Conservation (phyloP, 140 eudicot genomes). For the Flaveria floridana region DNA sequence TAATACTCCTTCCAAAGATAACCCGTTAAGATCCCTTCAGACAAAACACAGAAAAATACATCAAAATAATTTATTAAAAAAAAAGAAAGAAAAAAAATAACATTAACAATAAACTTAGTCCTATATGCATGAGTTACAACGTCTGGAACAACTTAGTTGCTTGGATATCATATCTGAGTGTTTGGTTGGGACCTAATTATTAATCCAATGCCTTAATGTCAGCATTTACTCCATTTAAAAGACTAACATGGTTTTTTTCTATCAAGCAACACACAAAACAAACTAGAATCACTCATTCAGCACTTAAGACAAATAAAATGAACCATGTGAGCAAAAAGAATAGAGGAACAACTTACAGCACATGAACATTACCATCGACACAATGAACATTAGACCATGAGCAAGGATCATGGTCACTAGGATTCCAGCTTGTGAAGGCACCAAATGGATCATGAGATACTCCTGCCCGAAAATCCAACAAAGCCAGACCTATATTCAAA, state of each 20-base stretch:
- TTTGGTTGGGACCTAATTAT: neutral
- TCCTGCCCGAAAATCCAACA: slow-evolving; percentile 65
- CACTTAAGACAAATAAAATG: neutral
- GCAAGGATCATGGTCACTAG: slow-evolving; percentile 59
- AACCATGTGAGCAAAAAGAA: slow-evolving; percentile 20
- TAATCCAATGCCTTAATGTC: neutral
- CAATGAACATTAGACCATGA: slow-evolving; percentile 78
- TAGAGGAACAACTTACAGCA: slow-evolving; percentile 69
- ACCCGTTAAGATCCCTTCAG: slow-evolving; percentile 66
- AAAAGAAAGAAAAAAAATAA: too few species aligned
- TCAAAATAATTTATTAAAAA: slow-evolving; percentile 2
- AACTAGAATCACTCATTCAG: neutral
- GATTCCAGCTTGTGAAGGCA: slow-evolving; percentile 65
- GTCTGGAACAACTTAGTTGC: neutral
- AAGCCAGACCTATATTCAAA: slow-evolving; percentile 54
- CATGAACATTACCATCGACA: slow-evolving; percentile 68
- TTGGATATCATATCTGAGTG: neutral
- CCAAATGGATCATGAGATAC: slow-evolving; percentile 65
- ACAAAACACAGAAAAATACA: slow-evolving; percentile 19
- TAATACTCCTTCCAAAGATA: slow-evolving; percentile 65
- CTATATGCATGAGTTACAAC: neutral
- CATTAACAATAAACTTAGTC: neutral
- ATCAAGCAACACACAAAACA: slow-evolving; percentile 12
- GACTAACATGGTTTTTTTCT: neutral
- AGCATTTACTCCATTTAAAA: neutral